Evolutionary conservation across 495 filamentous ascomycete species (phyloP).

Genomic region (Tetracladium marchalianum): DNA sequence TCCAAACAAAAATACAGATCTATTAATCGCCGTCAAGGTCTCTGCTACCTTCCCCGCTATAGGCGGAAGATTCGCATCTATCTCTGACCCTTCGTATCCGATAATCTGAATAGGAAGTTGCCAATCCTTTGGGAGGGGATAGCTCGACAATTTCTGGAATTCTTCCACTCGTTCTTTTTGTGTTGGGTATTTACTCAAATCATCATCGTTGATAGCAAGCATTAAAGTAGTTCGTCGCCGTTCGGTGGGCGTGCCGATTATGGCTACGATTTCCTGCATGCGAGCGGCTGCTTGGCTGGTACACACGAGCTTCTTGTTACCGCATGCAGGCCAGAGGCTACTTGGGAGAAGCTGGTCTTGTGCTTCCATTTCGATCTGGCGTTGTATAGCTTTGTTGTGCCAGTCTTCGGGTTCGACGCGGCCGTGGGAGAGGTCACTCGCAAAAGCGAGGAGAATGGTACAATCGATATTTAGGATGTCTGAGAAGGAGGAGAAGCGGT

Average conservation of each 20-base stretch:
- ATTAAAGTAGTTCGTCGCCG: slow-evolving; percentile 44
- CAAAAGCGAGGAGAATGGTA: slow-evolving; percentile 59
- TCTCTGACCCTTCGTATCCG: slow-evolving; percentile 9
- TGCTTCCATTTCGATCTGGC: slow-evolving; percentile 57
- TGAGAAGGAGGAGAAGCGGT: slow-evolving; percentile 45
- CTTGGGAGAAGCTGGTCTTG: slow-evolving; percentile 48
- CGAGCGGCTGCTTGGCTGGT: slow-evolving; percentile 50
- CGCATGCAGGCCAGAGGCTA: slow-evolving; percentile 55
- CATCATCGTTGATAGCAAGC: slow-evolving; percentile 21
- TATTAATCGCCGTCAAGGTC: slow-evolving; percentile 49
- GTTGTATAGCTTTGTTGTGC: slow-evolving; percentile 45
- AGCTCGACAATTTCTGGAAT: slow-evolving; percentile 21
- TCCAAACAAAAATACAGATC: slow-evolving; percentile 60
- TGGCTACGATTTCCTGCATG: slow-evolving; percentile 58
- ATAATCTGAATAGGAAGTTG: slow-evolving; percentile 22
- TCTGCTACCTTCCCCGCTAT: slow-evolving; percentile 24
- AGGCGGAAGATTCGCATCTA: slow-evolving; percentile 8
- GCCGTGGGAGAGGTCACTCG: slow-evolving; percentile 60
- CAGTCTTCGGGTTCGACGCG: slow-evolving; percentile 31
- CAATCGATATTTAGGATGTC: slow-evolving; percentile 61
- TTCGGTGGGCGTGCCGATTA: slow-evolving; percentile 56
- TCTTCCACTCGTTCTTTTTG: slow-evolving; percentile 3
- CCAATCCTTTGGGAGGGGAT: slow-evolving; percentile 18
- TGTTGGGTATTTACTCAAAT: neutral
- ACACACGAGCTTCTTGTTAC: slow-evolving; percentile 42